Conservation (phyloP, 768 basidiomycete species). For the Suillus discolor region DNA sequence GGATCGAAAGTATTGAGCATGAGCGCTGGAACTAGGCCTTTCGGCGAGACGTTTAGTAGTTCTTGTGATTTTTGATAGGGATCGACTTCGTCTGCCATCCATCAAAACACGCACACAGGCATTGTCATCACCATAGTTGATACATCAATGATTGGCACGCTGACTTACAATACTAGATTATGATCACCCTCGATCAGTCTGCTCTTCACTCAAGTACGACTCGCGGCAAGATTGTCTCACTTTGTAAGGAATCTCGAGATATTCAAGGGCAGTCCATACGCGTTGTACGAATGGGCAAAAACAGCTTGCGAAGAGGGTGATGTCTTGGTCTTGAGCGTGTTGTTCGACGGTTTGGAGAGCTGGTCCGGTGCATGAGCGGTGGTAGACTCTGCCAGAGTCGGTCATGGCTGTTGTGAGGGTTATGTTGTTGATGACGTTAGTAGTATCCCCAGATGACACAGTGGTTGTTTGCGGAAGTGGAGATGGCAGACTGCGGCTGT, state of each 20-base stretch:
- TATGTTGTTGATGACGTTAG: too few relatives aligned
- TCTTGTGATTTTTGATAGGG: conserved; percentile 83
- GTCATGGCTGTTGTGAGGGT: not conserved
- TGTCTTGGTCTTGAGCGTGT: conserved; percentile 50
- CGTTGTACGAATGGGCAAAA: conserved; percentile 87
- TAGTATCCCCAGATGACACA: too few relatives aligned
- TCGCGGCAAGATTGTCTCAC: conserved; percentile 34
- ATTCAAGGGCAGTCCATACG: conserved; percentile 76
- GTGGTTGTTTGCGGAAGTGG: too few relatives aligned
- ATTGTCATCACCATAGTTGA: conserved; percentile 1
- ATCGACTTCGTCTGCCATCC: conserved; percentile 67
- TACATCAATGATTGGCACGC: not conserved
- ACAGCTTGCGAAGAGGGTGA: conserved; percentile 71
- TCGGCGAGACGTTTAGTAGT: conserved; percentile 77
- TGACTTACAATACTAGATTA: conserved; percentile 40
- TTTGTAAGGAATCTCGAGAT: conserved; percentile 70
- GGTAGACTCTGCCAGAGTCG: conserved; percentile 45
- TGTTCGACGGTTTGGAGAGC: conserved; percentile 59
- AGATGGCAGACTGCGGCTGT: too few relatives aligned
- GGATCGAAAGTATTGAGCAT: conserved; percentile 55
- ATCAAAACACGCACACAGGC: not conserved
- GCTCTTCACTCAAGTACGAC: not conserved
- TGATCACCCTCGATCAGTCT: not conserved
- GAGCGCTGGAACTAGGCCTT: conserved; percentile 77
- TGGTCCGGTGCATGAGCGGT: conserved; percentile 43